phyloP scores from a whole-genome alignment of 495 filamentous ascomycete species.

The Talaromyces stipitatus region DNA sequence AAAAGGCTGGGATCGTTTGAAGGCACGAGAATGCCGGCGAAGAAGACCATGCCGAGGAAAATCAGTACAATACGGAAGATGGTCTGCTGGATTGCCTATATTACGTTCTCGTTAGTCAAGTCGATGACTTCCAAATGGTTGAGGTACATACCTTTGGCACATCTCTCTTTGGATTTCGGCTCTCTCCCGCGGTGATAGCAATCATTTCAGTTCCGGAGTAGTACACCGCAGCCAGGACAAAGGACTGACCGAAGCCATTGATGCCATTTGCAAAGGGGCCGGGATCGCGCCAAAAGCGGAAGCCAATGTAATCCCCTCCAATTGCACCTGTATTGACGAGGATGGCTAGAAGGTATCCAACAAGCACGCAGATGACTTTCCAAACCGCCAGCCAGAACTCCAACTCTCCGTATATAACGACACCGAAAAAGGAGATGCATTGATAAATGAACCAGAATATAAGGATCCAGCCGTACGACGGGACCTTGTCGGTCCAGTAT shows the following conservation, averaged over 20 bases:
- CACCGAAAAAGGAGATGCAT: slow-evolving; percentile 36
- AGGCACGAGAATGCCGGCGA: slow-evolving; percentile 49
- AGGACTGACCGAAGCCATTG: slow-evolving; percentile 46
- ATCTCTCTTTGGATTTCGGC: slow-evolving; percentile 47
- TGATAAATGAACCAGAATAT: slow-evolving; percentile 38
- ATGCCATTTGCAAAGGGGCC: slow-evolving; percentile 62
- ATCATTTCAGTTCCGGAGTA: slow-evolving; percentile 55
- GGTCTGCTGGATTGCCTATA: slow-evolving; percentile 25
- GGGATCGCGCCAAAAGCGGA: slow-evolving; percentile 52
- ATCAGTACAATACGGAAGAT: slow-evolving; percentile 63
- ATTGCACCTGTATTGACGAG: slow-evolving; percentile 55
- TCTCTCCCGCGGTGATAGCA: slow-evolving; percentile 54
- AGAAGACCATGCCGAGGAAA: slow-evolving; percentile 40
- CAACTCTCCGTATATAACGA: slow-evolving; percentile 46
- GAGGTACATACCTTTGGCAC: slow-evolving; percentile 29
- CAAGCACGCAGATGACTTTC: slow-evolving; percentile 39
- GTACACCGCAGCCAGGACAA: slow-evolving; percentile 46
- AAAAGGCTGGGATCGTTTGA: slow-evolving; percentile 31
- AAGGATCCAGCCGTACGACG: slow-evolving; percentile 38
- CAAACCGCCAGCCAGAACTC: slow-evolving; percentile 42
- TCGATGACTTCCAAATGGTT: slow-evolving; percentile 46
- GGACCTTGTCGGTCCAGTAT: slow-evolving; percentile 45
- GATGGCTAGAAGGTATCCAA: slow-evolving; percentile 20
- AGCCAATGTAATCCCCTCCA: slow-evolving; percentile 44
- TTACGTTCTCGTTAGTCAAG: slow-evolving; percentile 26